These are phyloP conservation scores for Penicillium waksmanii DNA, from an alignment of 495 filamentous ascomycete genomes.

Conservation along the genomic window DNA sequence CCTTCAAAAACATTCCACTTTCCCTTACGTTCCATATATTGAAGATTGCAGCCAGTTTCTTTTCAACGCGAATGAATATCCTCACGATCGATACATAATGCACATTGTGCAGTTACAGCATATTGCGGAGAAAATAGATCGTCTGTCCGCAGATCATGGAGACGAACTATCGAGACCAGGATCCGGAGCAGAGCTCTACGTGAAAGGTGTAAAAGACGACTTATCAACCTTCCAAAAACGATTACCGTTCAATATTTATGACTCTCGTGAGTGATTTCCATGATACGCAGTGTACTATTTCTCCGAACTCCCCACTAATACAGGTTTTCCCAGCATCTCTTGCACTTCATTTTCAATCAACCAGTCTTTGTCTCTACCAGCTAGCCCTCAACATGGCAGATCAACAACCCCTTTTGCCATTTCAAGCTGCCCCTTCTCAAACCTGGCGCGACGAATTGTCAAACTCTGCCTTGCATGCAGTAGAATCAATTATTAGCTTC, in stretches of 20 bases:
- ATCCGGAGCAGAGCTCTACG: constrained; percentile 27
- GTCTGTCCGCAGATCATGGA: constrained; percentile 18
- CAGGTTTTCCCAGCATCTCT: constrained; percentile 17
- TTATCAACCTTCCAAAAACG: constrained; percentile 21
- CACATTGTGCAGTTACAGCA: constrained; percentile 28
- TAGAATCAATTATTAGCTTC: constrained; percentile 16
- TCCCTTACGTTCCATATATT: constrained; percentile 22
- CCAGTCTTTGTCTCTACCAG: constrained; percentile 29
- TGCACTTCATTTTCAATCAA: constrained; percentile 27
- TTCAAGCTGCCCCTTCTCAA: neutral
- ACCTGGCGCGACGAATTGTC: constrained; percentile 11
- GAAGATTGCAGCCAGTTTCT: constrained; percentile 27
- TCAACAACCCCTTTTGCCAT: neutral
- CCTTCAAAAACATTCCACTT: constrained; percentile 28
- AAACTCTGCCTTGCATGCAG: constrained; percentile 14
- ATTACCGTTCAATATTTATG: constrained; percentile 20
- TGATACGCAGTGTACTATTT: neutral
- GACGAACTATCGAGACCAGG: constrained; percentile 17
- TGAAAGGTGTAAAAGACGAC: constrained; percentile 25
- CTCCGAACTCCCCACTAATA: neutral
- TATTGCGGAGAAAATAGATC: constrained; percentile 32
- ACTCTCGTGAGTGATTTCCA: constrained; percentile 18
- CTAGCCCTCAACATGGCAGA: constrained; percentile 16
- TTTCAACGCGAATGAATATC: constrained; percentile 12
- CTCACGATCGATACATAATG: constrained; percentile 25